These are phyloP conservation scores for Magnolia kwangsiensis DNA, from an alignment of 164 flowering plant species.

Conservation along the genomic window DNA sequence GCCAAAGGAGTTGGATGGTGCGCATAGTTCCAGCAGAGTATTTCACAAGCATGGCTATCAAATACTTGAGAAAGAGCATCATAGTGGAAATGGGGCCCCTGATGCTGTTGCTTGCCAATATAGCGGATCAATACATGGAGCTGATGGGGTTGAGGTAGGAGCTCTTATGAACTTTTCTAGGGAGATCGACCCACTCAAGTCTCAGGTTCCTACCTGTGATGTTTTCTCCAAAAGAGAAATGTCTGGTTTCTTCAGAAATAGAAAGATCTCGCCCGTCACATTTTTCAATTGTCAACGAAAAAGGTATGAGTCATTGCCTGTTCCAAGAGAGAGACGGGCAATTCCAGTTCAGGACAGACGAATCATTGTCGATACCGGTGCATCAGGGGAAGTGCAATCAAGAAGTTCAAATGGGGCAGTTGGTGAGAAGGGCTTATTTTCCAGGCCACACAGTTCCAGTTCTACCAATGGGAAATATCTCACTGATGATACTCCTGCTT, in stretches of 20 bases:
- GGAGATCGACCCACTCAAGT: slow-evolving; percentile 56
- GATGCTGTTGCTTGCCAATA: slow-evolving; percentile 20
- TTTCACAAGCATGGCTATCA: slow-evolving; percentile 11
- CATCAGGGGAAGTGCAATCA: slow-evolving; percentile 15
- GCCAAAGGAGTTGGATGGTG: slow-evolving; percentile 14
- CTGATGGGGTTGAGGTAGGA: slow-evolving; percentile 19
- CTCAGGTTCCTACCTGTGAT: slow-evolving; percentile 73
- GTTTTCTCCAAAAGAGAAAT: slow-evolving; percentile 75
- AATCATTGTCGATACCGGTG: slow-evolving; percentile 8
- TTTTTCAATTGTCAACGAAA: slow-evolving; percentile 35
- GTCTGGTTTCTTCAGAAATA: slow-evolving; percentile 53
- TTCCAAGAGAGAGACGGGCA: slow-evolving; percentile 27
- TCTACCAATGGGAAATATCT: slow-evolving; percentile 20
- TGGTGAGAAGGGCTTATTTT: slow-evolving; percentile 11
- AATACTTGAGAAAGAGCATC: slow-evolving; percentile 13
- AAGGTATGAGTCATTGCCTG: slow-evolving; percentile 29
- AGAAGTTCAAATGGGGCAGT: slow-evolving; percentile 35
- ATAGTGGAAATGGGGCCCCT: slow-evolving; percentile 19
- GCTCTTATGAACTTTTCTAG: slow-evolving; percentile 16
- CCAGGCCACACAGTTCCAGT: slow-evolving; percentile 15
- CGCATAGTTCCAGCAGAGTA: slow-evolving; percentile 16
- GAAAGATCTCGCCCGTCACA: slow-evolving; percentile 46
- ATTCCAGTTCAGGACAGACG: slow-evolving; percentile 17
- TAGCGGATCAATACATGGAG: slow-evolving; percentile 9
- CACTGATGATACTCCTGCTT: slow-evolving; percentile 16